Evolutionary conservation across 306 rosid genomes (phyloP).

Genomic region (Inga laurina): DNA sequence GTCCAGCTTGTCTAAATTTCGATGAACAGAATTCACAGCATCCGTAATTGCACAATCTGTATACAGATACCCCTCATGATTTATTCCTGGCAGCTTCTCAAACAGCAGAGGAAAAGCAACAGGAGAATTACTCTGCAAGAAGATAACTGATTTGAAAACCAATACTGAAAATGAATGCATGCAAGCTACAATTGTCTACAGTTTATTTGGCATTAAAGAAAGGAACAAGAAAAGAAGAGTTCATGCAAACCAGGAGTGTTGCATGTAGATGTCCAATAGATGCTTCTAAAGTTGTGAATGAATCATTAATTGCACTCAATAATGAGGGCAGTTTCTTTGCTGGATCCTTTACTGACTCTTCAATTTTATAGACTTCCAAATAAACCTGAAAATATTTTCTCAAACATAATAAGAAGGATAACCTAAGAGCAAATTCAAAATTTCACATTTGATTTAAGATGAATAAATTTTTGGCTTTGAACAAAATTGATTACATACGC

Average conservation of each 20-base stretch:
- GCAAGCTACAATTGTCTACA: slow-evolving; percentile 3
- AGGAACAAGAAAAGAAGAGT: neutral
- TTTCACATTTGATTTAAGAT: slow-evolving; percentile 21
- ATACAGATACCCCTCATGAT: slow-evolving; percentile 77
- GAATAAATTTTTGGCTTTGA: neutral
- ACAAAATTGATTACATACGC: slow-evolving; percentile 16
- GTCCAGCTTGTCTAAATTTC: slow-evolving; percentile 72
- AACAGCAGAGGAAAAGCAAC: slow-evolving; percentile 60
- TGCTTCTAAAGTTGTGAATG: slow-evolving; percentile 72
- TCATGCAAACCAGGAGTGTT: slow-evolving; percentile 50
- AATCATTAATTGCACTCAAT: slow-evolving; percentile 40
- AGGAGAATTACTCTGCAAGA: slow-evolving; percentile 56
- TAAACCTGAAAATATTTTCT: slow-evolving; percentile 80
- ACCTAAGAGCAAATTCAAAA: neutral
- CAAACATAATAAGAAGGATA: too few relatives aligned
- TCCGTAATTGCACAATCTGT: slow-evolving; percentile 71
- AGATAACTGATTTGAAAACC: slow-evolving; percentile 11
- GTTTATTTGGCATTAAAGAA: slow-evolving; percentile 16
- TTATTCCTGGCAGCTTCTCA: slow-evolving; percentile 70
- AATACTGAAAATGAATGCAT: neutral
- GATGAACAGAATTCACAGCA: slow-evolving; percentile 66
- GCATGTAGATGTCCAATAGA: slow-evolving; percentile 76
- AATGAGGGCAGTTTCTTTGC: slow-evolving; percentile 52
- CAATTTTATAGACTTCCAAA: slow-evolving; percentile 40
- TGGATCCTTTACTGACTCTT: slow-evolving; percentile 58